Percentiles rank a stretch among this genome's conserved stretches.
Conservation (phyloP, 164 flowering plant species). For the Vitis vinifera region ASM3070453v1 NC_081814.1:10232001-10232500, state of each 20-base stretch:
- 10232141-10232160: too few relatives aligned
- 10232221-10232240: too few relatives aligned
- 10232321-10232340: conserved; percentile 84
- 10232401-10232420: conserved; percentile 1
- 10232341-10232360: conserved; percentile 80
- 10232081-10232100: too few relatives aligned
- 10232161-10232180: too few relatives aligned
- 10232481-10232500: background rate
- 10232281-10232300: conserved; percentile 90
- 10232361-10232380: conserved; percentile 67
- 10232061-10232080: too few relatives aligned
- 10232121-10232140: too few relatives aligned
- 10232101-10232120: too few relatives aligned
- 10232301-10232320: conserved; percentile 91
- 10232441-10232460: background rate
- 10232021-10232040: too few relatives aligned
- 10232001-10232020: too few relatives aligned
- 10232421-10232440: too few relatives aligned
- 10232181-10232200: too few relatives aligned
- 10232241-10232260: background rate
- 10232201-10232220: background rate
- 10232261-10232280: conserved; percentile 71
- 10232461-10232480: background rate
- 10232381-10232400: conserved; percentile 37
- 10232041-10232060: too few relatives aligned